Conservation (phyloP, 164 flowering plant species). For the Umbilicus rupestris region DNA sequence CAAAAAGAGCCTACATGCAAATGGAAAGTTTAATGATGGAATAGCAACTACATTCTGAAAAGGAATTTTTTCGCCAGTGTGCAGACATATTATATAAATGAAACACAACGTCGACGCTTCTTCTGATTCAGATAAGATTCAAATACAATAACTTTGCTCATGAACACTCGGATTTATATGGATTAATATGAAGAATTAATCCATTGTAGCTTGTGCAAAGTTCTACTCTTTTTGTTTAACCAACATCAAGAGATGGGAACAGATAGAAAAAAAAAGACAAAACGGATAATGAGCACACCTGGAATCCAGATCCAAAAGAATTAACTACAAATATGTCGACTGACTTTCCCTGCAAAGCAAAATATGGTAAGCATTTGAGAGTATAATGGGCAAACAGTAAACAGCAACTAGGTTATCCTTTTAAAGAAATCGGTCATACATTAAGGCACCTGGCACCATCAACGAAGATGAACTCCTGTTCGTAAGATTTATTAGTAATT, state of each 20-base stretch:
- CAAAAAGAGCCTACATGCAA: constrained; percentile 67
- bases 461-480: constrained; percentile 49
- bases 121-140: no score
- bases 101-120: no score
- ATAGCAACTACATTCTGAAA: not conserved
- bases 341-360: constrained; percentile 37
- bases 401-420: not conserved
- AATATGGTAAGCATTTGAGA: not conserved
- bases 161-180: no score
- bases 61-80: not conserved
- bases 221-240: no score
- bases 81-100: not conserved
- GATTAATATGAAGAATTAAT: no score
- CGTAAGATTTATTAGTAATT: not conserved
- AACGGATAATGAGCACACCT: constrained; percentile 22
- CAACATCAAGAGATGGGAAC: no score
- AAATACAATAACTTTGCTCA: no score
- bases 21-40: not conserved
- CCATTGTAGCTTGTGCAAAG: no score
- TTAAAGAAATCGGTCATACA: constrained; percentile 16
- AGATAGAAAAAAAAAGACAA: no score
- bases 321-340: constrained; percentile 61
- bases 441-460: constrained; percentile 42
- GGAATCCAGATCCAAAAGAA: constrained; percentile 66
- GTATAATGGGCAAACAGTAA: not conserved